Conservation (phyloP, 106 monocot species). For the Iris macrosiphon region DNA sequence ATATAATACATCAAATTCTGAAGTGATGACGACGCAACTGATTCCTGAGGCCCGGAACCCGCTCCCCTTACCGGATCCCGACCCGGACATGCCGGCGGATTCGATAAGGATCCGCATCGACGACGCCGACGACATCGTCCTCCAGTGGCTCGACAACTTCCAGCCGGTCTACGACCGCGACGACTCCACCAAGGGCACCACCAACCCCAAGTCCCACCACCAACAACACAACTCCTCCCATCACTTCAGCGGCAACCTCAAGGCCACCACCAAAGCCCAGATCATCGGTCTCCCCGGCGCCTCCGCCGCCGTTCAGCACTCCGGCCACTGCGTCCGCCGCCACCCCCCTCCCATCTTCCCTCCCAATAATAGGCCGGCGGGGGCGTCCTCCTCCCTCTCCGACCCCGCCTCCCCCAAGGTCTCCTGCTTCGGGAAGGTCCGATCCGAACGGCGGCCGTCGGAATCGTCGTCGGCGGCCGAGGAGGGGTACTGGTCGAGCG, state of each 20-base stretch:
- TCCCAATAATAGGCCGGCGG: constrained; percentile 32
- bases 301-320: constrained; percentile 40
- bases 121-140: constrained; percentile 1
- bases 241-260: constrained; percentile 60
- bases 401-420: constrained; percentile 74
- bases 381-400: too few relatives aligned
- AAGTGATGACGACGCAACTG: too few relatives aligned
- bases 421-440: constrained; percentile 68
- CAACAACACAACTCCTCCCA: background rate
- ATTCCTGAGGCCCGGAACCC: too few relatives aligned
- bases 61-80: too few relatives aligned
- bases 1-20: constrained; percentile 13
- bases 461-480: background rate
- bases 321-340: constrained; percentile 24
- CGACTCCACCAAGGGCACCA: constrained; percentile 62
- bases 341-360: constrained; percentile 11
- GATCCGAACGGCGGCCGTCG: constrained; percentile 24
- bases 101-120: constrained; percentile 19
- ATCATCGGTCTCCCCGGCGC: constrained; percentile 58
- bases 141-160: constrained; percentile 22
- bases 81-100: constrained; percentile 32
- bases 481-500: constrained; percentile 12
- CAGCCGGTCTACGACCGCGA: constrained; percentile 50
- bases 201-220: constrained; percentile 58
- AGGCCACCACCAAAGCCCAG: constrained; percentile 44